Evolutionary conservation across 2,329 filamentous ascomycete species (phyloP).

Genomic region (Lasiodiplodia hormozganensis): DNA sequence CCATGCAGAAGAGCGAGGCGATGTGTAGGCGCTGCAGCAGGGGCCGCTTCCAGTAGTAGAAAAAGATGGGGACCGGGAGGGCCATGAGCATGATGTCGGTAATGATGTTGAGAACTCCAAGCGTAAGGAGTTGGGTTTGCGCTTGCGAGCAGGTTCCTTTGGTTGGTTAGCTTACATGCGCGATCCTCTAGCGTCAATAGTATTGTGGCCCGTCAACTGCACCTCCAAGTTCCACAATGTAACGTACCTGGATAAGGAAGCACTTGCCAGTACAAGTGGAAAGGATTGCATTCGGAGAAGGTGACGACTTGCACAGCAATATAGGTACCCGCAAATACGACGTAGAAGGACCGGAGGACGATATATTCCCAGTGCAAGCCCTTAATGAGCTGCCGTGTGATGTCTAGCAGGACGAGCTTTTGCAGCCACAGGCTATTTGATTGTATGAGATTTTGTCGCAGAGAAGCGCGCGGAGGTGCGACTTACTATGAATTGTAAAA

Average conservation of each 20-base stretch:
- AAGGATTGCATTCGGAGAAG: conserved; percentile 17
- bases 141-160: conserved; percentile 11
- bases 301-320: conserved; percentile 18
- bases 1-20: conserved; percentile 13
- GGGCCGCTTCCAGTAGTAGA: not conserved
- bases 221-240: too few relatives aligned
- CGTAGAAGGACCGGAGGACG: not conserved
- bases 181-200: too few relatives aligned
- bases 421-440: conserved; percentile 12
- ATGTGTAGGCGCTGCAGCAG: conserved; percentile 8
- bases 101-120: conserved; percentile 3
- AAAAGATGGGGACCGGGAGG: conserved; percentile 12
- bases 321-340: not conserved
- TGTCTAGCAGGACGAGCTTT: conserved; percentile 14
- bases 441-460: not conserved
- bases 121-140: conserved; percentile 4
- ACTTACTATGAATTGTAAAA: conserved; percentile 23
- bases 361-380: conserved; percentile 18
- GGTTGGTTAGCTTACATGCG: not conserved
- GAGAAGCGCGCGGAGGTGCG: not conserved
- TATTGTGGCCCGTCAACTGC: too few relatives aligned
- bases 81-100: conserved; percentile 20
- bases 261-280: conserved; percentile 22
- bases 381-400: conserved; percentile 18
- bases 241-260: conserved; percentile 14